Base-by-base conservation (phyloP, 2,329 filamentous ascomycete species). In the Monilinia aucupariae region DNA sequence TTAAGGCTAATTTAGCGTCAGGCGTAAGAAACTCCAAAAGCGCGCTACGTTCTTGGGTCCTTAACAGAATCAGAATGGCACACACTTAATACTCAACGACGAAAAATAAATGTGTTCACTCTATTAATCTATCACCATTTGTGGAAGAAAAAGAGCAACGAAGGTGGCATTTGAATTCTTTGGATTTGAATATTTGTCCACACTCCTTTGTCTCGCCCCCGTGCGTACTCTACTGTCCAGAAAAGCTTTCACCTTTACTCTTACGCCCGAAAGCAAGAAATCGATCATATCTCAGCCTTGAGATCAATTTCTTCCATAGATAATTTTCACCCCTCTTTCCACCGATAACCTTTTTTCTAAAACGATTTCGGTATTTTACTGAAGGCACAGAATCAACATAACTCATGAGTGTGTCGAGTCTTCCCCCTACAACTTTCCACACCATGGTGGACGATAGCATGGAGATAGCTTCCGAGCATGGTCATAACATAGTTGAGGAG, bases 391-490 rank as follows among this genome's bases (percentile, higher is more conserved):
- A 50, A 43, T 25, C 54, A 17, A 25, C 48, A 22, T 47, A 43
- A 48, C 61, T 59, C 37, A 52, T 62, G 60, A 62, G 53, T n/a
- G 32, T 39, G 41, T 54, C 62, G 20, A 55, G 32, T 30, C 50
- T 64, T 59, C 45, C 49, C 25, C 49, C 50, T 49, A 37, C 39
- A 37, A 51, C 53, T 10, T 47, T 56, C 32, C 37, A 64, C 60
- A 65, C 53, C 5, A 74, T 74, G 72, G 69, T 74, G 53, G 78
- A 79, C 62, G 78, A 81, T 61, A 76, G 70, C 62, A 84, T 84
- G 82, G 82, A 85, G 66, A 77, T 86, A 70, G 77, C 81, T 69
- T 77, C 81, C 49, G 77, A 79, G 30, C 70, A 74, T 63, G 78
- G 76, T 53, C 73, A 70, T 27, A 65, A 70, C 58, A 69, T 64